Percentiles rank a stretch among this genome's conserved stretches.
phyloP scores from a whole-genome alignment of 345 rosid species.

The Rhizophora mangle region DNA sequence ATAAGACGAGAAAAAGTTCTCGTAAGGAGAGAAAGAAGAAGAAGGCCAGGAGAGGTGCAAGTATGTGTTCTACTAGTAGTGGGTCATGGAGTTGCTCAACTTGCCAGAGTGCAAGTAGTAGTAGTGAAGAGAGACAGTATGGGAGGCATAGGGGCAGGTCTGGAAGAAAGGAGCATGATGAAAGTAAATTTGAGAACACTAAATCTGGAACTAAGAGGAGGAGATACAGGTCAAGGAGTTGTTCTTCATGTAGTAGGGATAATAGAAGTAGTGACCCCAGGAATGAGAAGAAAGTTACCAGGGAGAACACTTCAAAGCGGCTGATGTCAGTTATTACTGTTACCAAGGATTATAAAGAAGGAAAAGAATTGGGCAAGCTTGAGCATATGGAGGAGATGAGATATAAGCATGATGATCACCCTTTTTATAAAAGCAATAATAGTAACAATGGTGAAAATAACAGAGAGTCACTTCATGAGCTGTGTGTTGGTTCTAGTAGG shows the following conservation, averaged over 20 bases:
- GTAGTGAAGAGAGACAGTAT: constrained; percentile 43
- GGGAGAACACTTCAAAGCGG: constrained; percentile 35
- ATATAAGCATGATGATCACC: constrained; percentile 52
- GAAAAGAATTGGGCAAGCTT: constrained; percentile 18
- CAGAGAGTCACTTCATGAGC: constrained; percentile 29
- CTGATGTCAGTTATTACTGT: constrained; percentile 61
- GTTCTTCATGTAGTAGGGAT: constrained; percentile 24
- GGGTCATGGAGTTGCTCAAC: constrained; percentile 43
- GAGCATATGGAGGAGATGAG: constrained; percentile 48
- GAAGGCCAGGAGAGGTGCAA: constrained; percentile 41
- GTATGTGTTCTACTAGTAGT: constrained; percentile 41
- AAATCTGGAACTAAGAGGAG: constrained; percentile 21
- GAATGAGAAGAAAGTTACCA: constrained; percentile 33
- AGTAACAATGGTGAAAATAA: constrained; percentile 32
- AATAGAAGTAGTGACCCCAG: constrained; percentile 29
- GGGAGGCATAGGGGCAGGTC: constrained; percentile 34
- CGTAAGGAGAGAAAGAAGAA: constrained; percentile 26
- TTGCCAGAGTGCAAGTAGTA: constrained; percentile 22
- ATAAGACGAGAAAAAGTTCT: constrained; percentile 31
- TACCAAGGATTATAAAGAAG: constrained; percentile 25
- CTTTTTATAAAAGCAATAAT: constrained; percentile 49
- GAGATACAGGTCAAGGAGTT: constrained; percentile 38
- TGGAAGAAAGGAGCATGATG: constrained; percentile 28
- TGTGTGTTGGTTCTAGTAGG: constrained; percentile 21
- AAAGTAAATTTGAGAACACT: constrained; percentile 24